These are phyloP conservation scores for Setaria viridis DNA, from an alignment of 202 grass and related monocot species.

Conservation along the genomic window DNA sequence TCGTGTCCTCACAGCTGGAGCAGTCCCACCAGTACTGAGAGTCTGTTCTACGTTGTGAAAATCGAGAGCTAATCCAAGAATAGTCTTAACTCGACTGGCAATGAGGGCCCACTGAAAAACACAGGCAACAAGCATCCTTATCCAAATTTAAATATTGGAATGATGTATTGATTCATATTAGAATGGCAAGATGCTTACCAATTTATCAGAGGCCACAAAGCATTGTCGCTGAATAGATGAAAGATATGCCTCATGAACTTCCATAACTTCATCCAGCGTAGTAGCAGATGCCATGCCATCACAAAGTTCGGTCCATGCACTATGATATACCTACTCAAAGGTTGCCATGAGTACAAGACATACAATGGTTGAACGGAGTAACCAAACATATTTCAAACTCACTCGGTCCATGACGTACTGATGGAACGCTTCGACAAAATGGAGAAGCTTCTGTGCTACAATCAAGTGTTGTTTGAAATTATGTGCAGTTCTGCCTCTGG, in stretches of 20 bases:
- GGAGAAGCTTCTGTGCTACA: conserved; percentile 91
- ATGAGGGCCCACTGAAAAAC: conserved; percentile 80
- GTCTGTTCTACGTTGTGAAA: conserved; percentile 86
- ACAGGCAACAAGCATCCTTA: background rate
- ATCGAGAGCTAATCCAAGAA: conserved; percentile 88
- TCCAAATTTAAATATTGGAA: background rate
- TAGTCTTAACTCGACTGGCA: conserved; percentile 90
- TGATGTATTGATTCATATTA: background rate
- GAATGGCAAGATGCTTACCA: conserved; percentile 53
- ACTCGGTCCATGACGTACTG: conserved; percentile 95
- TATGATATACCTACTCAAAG: conserved; percentile 81
- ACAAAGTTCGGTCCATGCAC: conserved; percentile 93
- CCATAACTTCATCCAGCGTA: conserved; percentile 93
- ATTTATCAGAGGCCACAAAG: conserved; percentile 87
- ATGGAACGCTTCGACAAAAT: conserved; percentile 95
- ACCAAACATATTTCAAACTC: conserved; percentile 49
- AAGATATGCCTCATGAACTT: conserved; percentile 89
- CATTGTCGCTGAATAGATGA: conserved; percentile 93
- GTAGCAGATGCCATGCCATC: conserved; percentile 71
- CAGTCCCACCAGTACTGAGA: conserved; percentile 69
- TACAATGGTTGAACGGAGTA: background rate
- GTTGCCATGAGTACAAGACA: conserved; percentile 16
- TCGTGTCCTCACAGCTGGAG: conserved; percentile 73
- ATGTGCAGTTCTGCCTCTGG: conserved; percentile 48
- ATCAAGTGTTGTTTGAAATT: conserved; percentile 91